These are phyloP conservation scores for Lachnellula arida DNA, from an alignment of 2,329 filamentous ascomycete species.

Conservation along the genomic window DNA sequence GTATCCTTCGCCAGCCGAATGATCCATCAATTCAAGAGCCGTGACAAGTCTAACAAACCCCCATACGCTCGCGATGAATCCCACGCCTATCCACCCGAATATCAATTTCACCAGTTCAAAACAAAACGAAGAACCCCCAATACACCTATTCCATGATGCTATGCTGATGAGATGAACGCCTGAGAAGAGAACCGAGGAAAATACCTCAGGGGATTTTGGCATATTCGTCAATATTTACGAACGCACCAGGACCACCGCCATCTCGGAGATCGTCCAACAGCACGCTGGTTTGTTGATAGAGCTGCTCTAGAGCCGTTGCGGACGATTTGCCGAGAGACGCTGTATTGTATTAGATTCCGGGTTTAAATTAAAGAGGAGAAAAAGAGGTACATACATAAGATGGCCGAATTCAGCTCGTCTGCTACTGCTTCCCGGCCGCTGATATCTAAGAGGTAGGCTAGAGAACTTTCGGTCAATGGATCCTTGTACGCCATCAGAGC, in stretches of 20 bases:
- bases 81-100: background rate
- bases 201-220: slow-evolving; percentile 15
- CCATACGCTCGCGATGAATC: background rate
- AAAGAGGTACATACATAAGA: slow-evolving; percentile 51
- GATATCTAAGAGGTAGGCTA: slow-evolving; percentile 73
- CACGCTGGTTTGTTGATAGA: slow-evolving; percentile 82
- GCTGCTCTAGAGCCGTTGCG: slow-evolving; percentile 74
- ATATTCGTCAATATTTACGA: slow-evolving; percentile 65
- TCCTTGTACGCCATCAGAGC: slow-evolving; percentile 83
- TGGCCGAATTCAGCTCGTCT: slow-evolving; percentile 90
- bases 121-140: background rate
- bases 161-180: slow-evolving; percentile 14
- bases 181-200: slow-evolving; percentile 5
- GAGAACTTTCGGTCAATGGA: slow-evolving; percentile 66
- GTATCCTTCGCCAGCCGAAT: too few relatives aligned
- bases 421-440: slow-evolving; percentile 73
- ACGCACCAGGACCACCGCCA: slow-evolving; percentile 75
- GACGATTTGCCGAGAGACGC: slow-evolving; percentile 89
- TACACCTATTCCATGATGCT: slow-evolving; percentile 23
- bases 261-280: slow-evolving; percentile 78
- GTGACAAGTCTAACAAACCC: background rate
- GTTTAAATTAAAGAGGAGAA: background rate
- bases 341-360: slow-evolving; percentile 37
- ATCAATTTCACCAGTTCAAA: background rate
- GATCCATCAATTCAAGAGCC: background rate